Percentiles rank a stretch among this genome's conserved stretches.
Conservation (phyloP, 352 stramenopile genomes). For the Phytophthora citrophthora region DNA sequence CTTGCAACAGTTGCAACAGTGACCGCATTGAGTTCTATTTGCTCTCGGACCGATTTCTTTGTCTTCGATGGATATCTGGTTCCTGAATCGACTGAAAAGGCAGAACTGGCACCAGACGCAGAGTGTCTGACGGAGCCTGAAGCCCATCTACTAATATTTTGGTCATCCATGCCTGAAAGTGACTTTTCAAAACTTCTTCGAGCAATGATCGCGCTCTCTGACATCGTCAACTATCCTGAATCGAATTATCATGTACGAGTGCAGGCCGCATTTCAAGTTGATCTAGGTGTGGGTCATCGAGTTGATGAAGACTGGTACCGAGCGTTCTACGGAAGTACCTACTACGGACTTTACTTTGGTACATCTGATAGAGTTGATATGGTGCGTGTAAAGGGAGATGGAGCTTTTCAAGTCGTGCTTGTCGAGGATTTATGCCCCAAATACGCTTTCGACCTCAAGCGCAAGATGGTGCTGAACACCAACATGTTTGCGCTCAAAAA, state of each 20-base stretch:
- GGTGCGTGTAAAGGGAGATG: constrained; percentile 31
- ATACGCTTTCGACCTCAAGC: constrained; percentile 33
- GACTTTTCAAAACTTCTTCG: constrained; percentile 15
- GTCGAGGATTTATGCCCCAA: constrained; percentile 38
- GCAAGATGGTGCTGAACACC: constrained; percentile 23
- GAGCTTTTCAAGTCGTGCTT: constrained; percentile 24
- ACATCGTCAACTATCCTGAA: constrained; percentile 27
- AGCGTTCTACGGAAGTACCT: constrained; percentile 30
- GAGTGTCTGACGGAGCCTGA: constrained; percentile 16
- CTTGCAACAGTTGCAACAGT: constrained; percentile 17
- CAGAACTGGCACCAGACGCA: not conserved
- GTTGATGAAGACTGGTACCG: constrained; percentile 35
- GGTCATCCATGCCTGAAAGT: constrained; percentile 22
- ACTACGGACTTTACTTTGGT: constrained; percentile 29
- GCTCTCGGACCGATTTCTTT: constrained; percentile 38
- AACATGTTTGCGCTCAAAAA: constrained; percentile 40
- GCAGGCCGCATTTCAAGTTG: constrained; percentile 11
- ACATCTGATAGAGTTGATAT: constrained; percentile 28
- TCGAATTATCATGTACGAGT: constrained; percentile 25
- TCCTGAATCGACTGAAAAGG: not conserved
- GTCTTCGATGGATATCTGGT: constrained; percentile 32
- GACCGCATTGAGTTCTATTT: constrained; percentile 9
- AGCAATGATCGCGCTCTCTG: constrained; percentile 26
- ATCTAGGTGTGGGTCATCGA: constrained; percentile 13
- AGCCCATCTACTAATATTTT: constrained; percentile 32